Percentiles rank a stretch among this genome's conserved stretches.
Conservation (phyloP, 2,329 filamentous ascomycete species). For the Mycosphaerella arachidis region DNA sequence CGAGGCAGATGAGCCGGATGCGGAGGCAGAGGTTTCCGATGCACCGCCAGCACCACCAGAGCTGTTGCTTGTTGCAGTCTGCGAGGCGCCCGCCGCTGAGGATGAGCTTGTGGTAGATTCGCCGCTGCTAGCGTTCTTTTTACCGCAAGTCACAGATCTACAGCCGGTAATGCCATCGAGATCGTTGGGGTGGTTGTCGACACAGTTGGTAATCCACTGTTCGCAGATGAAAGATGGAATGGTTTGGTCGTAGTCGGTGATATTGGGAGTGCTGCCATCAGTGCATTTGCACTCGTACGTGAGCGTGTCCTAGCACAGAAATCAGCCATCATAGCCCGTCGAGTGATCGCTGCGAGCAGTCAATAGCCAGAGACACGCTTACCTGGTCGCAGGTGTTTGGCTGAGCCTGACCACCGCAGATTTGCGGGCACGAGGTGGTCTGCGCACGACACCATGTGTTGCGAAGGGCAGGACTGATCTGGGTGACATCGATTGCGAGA, state of each 20-base stretch:
- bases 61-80: constrained; percentile 12
- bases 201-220: constrained; percentile 44
- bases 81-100: constrained; percentile 25
- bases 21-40: constrained; percentile 29
- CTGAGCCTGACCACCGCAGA: constrained; percentile 50
- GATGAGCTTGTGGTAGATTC: constrained; percentile 30
- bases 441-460: constrained; percentile 56
- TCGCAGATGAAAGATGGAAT: constrained; percentile 59
- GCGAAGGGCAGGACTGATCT: constrained; percentile 36
- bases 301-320: constrained; percentile 38
- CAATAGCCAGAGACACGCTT: constrained; percentile 31
- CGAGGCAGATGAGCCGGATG: constrained; percentile 19
- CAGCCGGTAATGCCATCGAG: constrained; percentile 42
- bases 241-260: constrained; percentile 53
- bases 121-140: constrained; percentile 40
- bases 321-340: constrained; percentile 4
- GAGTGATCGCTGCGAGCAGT: neutral
- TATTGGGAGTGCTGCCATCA: constrained; percentile 52
- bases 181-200: constrained; percentile 37
- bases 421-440: constrained; percentile 55
- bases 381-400: constrained; percentile 56
- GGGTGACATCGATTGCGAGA: constrained; percentile 40
- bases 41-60: constrained; percentile 15
- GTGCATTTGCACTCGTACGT: constrained; percentile 55
- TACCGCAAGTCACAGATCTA: constrained; percentile 50